Conservation (phyloP, 345 rosid genomes). For the Cochlearia excelsa region DNA sequence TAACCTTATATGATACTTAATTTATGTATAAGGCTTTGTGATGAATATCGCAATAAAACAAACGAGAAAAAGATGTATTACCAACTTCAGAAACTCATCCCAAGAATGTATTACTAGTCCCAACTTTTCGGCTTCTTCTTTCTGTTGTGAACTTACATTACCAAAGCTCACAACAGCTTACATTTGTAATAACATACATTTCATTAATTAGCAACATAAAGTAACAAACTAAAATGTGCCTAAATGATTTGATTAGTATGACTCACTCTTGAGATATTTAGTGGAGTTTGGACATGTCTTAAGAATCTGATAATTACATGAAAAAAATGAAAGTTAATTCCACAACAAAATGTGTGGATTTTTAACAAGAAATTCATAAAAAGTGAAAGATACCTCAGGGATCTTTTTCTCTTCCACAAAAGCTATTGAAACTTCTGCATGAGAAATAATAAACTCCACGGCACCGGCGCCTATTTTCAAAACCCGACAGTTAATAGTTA, state of each 20-base stretch:
- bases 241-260: neutral
- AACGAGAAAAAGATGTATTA: constrained; percentile 17
- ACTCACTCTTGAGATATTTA: constrained; percentile 62
- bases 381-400: constrained; percentile 50
- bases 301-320: constrained; percentile 46
- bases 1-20: no score
- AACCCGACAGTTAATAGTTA: neutral
- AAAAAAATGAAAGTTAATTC: constrained; percentile 3
- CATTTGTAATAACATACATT: constrained; percentile 23
- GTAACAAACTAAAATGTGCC: neutral
- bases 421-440: constrained; percentile 69
- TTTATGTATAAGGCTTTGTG: no score
- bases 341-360: neutral
- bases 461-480: constrained; percentile 67
- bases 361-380: no score
- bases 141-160: constrained; percentile 51
- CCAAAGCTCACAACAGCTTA: constrained; percentile 87
- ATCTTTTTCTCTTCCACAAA: constrained; percentile 80
- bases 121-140: constrained; percentile 54
- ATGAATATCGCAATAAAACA: no score
- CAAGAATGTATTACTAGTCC: constrained; percentile 62
- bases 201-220: constrained; percentile 19
- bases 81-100: constrained; percentile 77
- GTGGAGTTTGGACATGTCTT: constrained; percentile 63
- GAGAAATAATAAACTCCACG: constrained; percentile 65